phyloP scores from a whole-genome alignment of 768 basidiomycete species.

The Tulasnella sp. region DNA sequence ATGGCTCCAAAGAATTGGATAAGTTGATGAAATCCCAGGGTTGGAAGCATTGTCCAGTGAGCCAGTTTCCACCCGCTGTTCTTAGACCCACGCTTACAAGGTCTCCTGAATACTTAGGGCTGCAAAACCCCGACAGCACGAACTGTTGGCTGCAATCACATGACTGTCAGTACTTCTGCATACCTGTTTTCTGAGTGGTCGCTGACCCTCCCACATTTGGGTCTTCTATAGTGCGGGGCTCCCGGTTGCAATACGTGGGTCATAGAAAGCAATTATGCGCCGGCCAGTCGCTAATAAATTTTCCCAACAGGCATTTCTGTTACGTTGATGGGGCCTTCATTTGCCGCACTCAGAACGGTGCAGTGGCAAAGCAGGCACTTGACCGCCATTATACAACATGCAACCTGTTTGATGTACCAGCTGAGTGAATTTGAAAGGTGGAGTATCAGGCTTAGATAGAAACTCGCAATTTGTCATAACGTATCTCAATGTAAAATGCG shows the following conservation, averaged over 20 bases:
- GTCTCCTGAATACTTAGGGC: neutral
- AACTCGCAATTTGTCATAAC: neutral
- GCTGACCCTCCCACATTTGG: neutral
- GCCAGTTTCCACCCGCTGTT: conserved; percentile 23
- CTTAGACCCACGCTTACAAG: neutral
- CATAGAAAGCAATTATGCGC: neutral
- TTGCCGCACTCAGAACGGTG: neutral
- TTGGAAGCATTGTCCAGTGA: conserved; percentile 61
- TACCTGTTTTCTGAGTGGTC: neutral
- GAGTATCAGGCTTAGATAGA: neutral
- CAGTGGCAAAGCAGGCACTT: conserved; percentile 15
- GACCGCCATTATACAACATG: conserved; percentile 17
- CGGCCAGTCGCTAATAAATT: neutral
- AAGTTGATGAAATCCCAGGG: conserved; percentile 51
- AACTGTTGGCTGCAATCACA: conserved; percentile 20
- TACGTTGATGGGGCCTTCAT: conserved; percentile 20
- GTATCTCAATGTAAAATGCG: neutral
- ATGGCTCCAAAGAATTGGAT: conserved; percentile 53
- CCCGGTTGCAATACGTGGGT: conserved; percentile 22
- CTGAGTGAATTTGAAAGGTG: neutral
- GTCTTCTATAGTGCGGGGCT: neutral
- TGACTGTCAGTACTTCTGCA: conserved; percentile 14
- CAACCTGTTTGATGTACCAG: conserved; percentile 16
- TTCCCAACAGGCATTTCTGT: conserved; percentile 20
- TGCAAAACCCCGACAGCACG: conserved; percentile 13